These are phyloP conservation scores for Euphrasia confusa DNA, from an alignment of 257 asterid genomes.

Conservation along the genomic window DNA sequence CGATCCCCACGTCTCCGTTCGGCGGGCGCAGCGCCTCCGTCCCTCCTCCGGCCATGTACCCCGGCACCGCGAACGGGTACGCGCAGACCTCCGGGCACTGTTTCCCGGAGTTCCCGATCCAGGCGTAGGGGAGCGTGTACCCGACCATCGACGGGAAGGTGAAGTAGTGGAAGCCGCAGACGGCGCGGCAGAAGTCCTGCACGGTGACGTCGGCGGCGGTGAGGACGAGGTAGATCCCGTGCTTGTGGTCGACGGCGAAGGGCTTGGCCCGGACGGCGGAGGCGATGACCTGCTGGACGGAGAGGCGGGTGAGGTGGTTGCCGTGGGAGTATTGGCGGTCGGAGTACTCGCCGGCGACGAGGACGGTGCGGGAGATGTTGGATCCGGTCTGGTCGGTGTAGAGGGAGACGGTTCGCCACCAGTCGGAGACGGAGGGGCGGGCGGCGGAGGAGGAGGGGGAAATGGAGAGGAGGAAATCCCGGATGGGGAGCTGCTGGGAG, in stretches of 20 bases:
- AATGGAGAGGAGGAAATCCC: conserved; percentile 71
- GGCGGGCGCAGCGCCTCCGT: conserved; percentile 55
- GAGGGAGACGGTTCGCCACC: conserved; percentile 83
- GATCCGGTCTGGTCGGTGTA: conserved; percentile 90
- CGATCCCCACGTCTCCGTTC: conserved; percentile 71
- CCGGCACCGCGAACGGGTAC: conserved; percentile 80
- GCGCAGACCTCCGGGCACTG: conserved; percentile 97
- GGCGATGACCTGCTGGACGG: conserved; percentile 69
- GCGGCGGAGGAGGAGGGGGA: conserved; percentile 56
- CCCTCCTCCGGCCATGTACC: conserved; percentile 74
- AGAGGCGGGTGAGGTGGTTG: conserved; percentile 51
- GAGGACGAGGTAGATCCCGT: conserved; percentile 74
- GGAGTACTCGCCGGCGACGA: conserved; percentile 71
- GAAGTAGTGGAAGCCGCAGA: conserved; percentile 93
- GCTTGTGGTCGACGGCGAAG: conserved; percentile 72
- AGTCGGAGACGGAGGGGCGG: conserved; percentile 72
- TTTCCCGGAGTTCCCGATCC: conserved; percentile 85
- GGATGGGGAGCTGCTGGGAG: conserved; percentile 64
- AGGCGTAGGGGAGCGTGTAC: conserved; percentile 73
- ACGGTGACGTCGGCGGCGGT: conserved; percentile 79
- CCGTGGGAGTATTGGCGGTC: conserved; percentile 69
- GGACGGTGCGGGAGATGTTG: conserved; percentile 58
- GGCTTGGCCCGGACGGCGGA: conserved; percentile 70
- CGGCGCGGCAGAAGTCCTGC: conserved; percentile 91
- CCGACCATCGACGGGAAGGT: conserved; percentile 85